Evolutionary conservation across 306 rosid species (phyloP), one percentile per base, ranked within the genome.

Genomic region (Quercus cerris): DNA sequence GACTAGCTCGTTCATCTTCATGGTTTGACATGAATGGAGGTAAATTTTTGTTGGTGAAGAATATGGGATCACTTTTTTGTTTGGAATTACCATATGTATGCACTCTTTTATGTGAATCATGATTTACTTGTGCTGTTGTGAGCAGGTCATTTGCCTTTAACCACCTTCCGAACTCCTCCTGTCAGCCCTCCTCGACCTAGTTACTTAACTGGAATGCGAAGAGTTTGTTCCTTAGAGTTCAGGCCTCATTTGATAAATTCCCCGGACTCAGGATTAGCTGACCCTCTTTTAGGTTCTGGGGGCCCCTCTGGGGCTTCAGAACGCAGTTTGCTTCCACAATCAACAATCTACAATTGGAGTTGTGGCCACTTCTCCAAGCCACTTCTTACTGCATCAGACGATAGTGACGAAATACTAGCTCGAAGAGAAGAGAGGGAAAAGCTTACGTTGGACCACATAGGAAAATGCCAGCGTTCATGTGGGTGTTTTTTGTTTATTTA

Each of bases 21-120:
- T 96, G 97, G 99, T 89, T 96, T 71, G 98, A 96, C 75, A 96
- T 96, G 97, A 93, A 92, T 82, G 97, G 93, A 81, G 99, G 99
- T 93, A 85, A 71, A 49, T 57, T 61, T 33, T 56, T 80, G 51
- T 41, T 71, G 33, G 52, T 80, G 71, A 80, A 73, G 58, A 59
- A 31, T 30, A 18, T 44, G 67, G 7, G 64, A 74, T 75, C 18
- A 54, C 68, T 73, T 78, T 41, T 49, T 10, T 67, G 10, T 3
- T 31, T 67, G 72, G 72, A 67, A 33, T 33, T 19, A 2, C 41
- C 49, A 14, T 68, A 33, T 19, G 3, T 18, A 18, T 30, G 18
- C 31, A 20, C 33, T 30, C 7, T 30, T 15, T 41, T 41, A 41
- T 27, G 18, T 8, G 11, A 30, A 66, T 66, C 46, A 6, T 64